Conservation (phyloP, 352 stramenopile species). For the Phytophthora fragariae region DNA sequence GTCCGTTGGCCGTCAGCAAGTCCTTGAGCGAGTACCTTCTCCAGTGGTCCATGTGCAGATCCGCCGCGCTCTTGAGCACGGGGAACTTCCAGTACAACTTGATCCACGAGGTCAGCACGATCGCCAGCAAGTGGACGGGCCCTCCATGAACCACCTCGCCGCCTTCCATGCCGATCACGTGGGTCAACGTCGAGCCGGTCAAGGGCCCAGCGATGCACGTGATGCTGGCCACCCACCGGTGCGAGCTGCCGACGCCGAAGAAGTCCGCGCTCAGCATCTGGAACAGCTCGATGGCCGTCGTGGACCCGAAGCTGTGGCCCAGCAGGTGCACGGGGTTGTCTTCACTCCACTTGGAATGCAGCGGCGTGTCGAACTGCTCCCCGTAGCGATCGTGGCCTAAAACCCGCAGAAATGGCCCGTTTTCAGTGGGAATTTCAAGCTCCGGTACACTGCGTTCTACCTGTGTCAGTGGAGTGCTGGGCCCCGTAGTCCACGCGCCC, state of each 20-base stretch:
- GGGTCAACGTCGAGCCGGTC: conserved; percentile 60
- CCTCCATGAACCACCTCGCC: conserved; percentile 42
- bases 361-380: conserved; percentile 35
- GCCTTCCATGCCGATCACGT: conserved; percentile 59
- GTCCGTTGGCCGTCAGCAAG: conserved; percentile 42
- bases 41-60: conserved; percentile 76
- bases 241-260: conserved; percentile 58
- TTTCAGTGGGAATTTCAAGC: too few relatives aligned
- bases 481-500: conserved; percentile 72
- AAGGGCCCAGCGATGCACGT: conserved; percentile 65
- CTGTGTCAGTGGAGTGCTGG: conserved; percentile 41
- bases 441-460: conserved; percentile 1
- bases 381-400: conserved; percentile 59
- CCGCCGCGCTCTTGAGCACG: conserved; percentile 46
- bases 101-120: conserved; percentile 50
- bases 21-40: conserved; percentile 41
- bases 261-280: conserved; percentile 66
- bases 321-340: conserved; percentile 66
- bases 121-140: conserved; percentile 46
- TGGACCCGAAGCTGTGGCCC: conserved; percentile 70
- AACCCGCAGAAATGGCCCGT: neutral
- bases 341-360: conserved; percentile 55
- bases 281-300: conserved; percentile 75
- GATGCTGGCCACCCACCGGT: conserved; percentile 70
- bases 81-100: conserved; percentile 54